Percentiles rank a stretch among this genome's conserved stretches.
phyloP scores from a whole-genome alignment of 805 yeast species.

The Zygosaccharomyces lentus region DNA sequence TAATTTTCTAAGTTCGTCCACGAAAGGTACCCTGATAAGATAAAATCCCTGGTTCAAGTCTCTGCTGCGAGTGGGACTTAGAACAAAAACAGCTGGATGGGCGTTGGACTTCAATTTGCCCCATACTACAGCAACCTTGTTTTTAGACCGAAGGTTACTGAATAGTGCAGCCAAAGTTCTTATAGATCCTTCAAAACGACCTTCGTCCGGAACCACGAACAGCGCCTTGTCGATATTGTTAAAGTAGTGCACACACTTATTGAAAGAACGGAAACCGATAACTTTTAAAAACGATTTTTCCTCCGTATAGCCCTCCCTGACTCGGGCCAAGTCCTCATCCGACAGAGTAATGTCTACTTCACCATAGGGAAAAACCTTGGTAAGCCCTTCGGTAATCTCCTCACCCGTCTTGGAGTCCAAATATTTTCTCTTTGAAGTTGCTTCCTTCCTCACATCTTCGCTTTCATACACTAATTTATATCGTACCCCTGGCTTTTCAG shows the following conservation, averaged over 20 bases:
- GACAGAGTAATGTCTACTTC: constrained; percentile 41
- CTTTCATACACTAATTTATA: constrained; percentile 51
- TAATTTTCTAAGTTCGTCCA: constrained; percentile 65
- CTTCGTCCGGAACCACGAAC: constrained; percentile 66
- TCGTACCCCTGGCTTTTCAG: constrained; percentile 46
- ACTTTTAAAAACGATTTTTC: constrained; percentile 53
- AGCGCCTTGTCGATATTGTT: constrained; percentile 52
- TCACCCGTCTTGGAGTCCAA: constrained; percentile 43
- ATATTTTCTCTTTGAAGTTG: constrained; percentile 42
- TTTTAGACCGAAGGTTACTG: constrained; percentile 48
- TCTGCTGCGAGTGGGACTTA: constrained; percentile 48
- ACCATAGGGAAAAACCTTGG: constrained; percentile 45
- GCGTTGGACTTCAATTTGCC: constrained; percentile 55
- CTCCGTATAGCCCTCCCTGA: constrained; percentile 34
- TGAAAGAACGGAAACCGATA: constrained; percentile 57
- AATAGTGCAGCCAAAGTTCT: constrained; percentile 65
- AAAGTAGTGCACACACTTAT: constrained; percentile 42
- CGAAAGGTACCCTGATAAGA: constrained; percentile 62
- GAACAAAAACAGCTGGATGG: constrained; percentile 52
- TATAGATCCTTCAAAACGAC: constrained; percentile 55
- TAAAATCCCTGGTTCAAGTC: constrained; percentile 62
- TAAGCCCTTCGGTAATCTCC: constrained; percentile 36
- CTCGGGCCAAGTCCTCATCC: constrained; percentile 35
- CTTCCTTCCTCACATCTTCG: constrained; percentile 49
- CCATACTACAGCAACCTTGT: constrained; percentile 66